These are phyloP conservation scores for Haplographium delicatum DNA, from an alignment of 495 filamentous ascomycete species.

Conservation along the genomic window DNA sequence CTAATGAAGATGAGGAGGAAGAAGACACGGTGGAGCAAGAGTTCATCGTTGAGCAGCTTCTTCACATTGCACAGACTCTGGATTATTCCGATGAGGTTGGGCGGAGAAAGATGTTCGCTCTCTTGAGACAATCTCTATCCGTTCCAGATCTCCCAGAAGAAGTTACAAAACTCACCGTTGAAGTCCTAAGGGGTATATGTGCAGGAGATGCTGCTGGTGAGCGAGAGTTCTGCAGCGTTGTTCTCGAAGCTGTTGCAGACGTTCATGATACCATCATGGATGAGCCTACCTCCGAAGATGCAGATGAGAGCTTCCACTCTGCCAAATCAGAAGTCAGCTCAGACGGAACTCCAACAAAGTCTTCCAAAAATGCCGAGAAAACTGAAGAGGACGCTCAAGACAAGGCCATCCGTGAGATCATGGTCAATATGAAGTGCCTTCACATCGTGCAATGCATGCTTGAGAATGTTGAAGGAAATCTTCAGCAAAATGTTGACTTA, in stretches of 20 bases:
- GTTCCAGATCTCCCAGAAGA: slow-evolving; percentile 87
- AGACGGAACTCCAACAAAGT: slow-evolving; percentile 50
- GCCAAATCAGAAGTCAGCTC: slow-evolving; percentile 77
- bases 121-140: slow-evolving; percentile 78
- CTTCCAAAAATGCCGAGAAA: slow-evolving; percentile 34
- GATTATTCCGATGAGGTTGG: slow-evolving; percentile 97
- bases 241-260: slow-evolving; percentile 90
- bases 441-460: slow-evolving; percentile 98
- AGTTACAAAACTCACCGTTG: slow-evolving; percentile 79
- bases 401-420: slow-evolving; percentile 81
- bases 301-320: slow-evolving; percentile 85
- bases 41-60: slow-evolving; percentile 90
- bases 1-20: slow-evolving; percentile 56
- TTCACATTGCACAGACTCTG: slow-evolving; percentile 84
- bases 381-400: slow-evolving; percentile 70
- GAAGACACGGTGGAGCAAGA: slow-evolving; percentile 81
- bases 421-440: slow-evolving; percentile 97
- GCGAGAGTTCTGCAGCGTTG: slow-evolving; percentile 86
- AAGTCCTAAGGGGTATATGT: slow-evolving; percentile 75
- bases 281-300: slow-evolving; percentile 48
- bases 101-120: slow-evolving; percentile 86
- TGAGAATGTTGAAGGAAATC: slow-evolving; percentile 75
- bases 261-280: slow-evolving; percentile 86
- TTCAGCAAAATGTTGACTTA: slow-evolving; percentile 81
- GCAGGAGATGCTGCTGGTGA: slow-evolving; percentile 74